Evolutionary conservation across 169 alveolate genomes (phyloP).

Genomic region (Cryptosporidium felis): DNA sequence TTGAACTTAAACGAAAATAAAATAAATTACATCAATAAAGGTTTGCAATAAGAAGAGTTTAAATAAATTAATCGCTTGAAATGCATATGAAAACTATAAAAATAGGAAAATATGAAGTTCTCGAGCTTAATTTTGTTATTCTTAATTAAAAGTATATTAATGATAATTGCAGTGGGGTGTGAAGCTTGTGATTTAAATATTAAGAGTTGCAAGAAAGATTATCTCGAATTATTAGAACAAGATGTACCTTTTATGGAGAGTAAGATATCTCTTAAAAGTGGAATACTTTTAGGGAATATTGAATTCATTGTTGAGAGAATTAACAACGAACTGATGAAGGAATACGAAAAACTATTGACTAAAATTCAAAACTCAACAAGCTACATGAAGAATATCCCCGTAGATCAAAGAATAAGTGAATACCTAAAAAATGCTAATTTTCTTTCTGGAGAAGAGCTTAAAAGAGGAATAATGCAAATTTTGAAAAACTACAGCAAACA

Average conservation of each 20-base stretch:
- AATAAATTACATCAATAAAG: too few relatives aligned
- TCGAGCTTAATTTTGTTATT: not conserved
- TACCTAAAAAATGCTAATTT: conserved; percentile 9
- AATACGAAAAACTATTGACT: not conserved
- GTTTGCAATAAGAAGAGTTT: too few relatives aligned
- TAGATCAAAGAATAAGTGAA: conserved; percentile 20
- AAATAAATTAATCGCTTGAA: too few relatives aligned
- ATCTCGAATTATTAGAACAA: not conserved
- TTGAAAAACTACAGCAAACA: conserved; percentile 2
- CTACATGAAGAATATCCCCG: conserved; percentile 5
- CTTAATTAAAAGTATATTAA: not conserved
- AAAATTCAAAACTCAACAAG: not conserved
- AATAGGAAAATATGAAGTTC: conserved; percentile 8
- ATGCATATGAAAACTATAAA: too few relatives aligned
- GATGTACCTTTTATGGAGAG: not conserved
- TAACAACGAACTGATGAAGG: not conserved
- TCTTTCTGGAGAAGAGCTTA: conserved; percentile 26
- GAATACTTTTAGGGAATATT: not conserved
- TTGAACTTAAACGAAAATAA: too few relatives aligned
- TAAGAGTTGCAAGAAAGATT: not conserved
- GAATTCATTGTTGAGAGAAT: not conserved
- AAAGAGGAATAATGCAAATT: conserved; percentile 6
- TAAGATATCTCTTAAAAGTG: not conserved
- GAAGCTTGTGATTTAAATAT: not conserved
- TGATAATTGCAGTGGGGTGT: not conserved